Base-by-base conservation (phyloP, 768 basidiomycete species). In the Scleroderma bovista region DNA sequence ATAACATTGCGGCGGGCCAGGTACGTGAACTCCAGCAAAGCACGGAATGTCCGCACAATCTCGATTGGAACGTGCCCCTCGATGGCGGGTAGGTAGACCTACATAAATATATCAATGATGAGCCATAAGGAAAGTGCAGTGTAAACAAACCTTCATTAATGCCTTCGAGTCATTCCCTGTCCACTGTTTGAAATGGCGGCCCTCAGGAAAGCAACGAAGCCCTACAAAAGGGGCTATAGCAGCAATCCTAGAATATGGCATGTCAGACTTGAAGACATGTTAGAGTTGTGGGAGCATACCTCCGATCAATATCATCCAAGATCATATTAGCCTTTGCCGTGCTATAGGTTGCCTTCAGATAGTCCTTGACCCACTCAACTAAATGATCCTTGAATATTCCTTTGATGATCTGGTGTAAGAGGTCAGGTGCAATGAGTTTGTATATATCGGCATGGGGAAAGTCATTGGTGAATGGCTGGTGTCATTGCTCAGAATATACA, bases 301-400 rank as follows among this genome's bases (percentile, higher is more conserved):
- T 53, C 3, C 57, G 54, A 49, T 72, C 68, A 54, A 70, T 70
- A 29, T 70, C 68, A 50, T 61, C 65, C 24, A 72, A 44, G 7
- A 73, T 69, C 3, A 29, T 46, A 32, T 58, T 46, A 1, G 60
- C 68, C 9, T 40, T 16, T 4, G 48, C 44, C n/a, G 58, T 47
- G 0, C 54, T 50, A 52, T 69, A 50, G 2, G 23, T 33, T 0
- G 47, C 2, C 1, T 43, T 10, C 2, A 76, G 46, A 46, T 72
- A 74, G 6, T 65, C 52, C 1, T 48, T 43, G 0, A 69, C 60
- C 73, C 72, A 74, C 9, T 46, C 46, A 1, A 74, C 71, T 10
- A 73, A 52, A 48, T 73, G 72, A 43, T 72, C 72, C 47, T 72
- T 73, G 57, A 73, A 74, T 1, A 59, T 63, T 9, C 72, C 70